Base-by-base conservation (phyloP, 306 rosid genomes). In the Quercus suber region DNA sequence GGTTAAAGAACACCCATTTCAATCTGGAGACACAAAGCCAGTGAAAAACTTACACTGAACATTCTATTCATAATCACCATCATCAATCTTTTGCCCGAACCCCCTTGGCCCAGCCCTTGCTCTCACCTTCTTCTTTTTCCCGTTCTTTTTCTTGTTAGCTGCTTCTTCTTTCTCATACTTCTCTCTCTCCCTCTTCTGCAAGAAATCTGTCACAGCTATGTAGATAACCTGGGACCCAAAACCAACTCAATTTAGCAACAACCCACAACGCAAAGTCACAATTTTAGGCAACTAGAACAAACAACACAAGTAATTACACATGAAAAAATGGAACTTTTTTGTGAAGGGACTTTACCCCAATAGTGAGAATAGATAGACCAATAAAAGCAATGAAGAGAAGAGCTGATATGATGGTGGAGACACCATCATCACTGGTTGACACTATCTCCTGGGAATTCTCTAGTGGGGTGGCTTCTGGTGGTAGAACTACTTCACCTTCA, bases 131-230 rank as follows among this genome's bases (percentile, higher is more conserved):
- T 83, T 89, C 89, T 75, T 91, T 80, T 82, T 94, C 41, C 83
- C 87, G 65, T 69, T 74, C 21, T 81, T 86, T 65, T 82, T 81
- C 73, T 82, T 84, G 4, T 76, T 82, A 57, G 81, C 74, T 4
- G 82, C 82, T 67, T 90, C 97, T 70, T 91, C 93, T 78, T 92
- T 90, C 97, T 89, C 97, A 68, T 88, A 90, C 83, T 91, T 95
- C 1, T 95, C 99, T 53, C 77, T 89, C 89, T 95, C 98, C 68
- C 97, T 86, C 75, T 93, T 93, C 91, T 89, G 93, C 84, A 95
- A 80, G 69, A 85, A 95, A 74, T 93, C 99, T 11, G 90, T 88
- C 63, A 93, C 97, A 21, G 57, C 98, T 35, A 95, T 79, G 84
- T 93, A 95, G 75, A 95, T 74, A 14, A 95, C 94, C 99, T 95